Percentiles rank a stretch among this genome's conserved stretches.
These are phyloP conservation scores for Cyberlindnera japonica DNA, from an alignment of 805 yeast species.

Conservation along the genomic window DNA sequence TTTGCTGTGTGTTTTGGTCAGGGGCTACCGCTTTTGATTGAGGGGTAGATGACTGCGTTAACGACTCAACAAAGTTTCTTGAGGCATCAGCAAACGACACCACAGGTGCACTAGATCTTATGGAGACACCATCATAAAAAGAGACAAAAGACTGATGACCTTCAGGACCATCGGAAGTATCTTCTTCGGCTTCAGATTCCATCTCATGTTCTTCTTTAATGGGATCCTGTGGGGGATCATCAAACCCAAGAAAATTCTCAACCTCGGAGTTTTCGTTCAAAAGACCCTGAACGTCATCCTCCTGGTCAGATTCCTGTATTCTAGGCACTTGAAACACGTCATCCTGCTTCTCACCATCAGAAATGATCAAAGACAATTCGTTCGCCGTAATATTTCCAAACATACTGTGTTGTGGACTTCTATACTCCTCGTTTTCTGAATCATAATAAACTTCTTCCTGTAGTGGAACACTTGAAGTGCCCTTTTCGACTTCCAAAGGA, in stretches of 20 bases:
- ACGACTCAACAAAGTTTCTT: conserved; percentile 14
- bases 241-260: not conserved
- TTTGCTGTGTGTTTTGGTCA: too few relatives aligned
- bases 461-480: too few relatives aligned
- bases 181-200: not conserved
- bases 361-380: conserved; percentile 2
- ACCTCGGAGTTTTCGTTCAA: too few relatives aligned
- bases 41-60: not conserved
- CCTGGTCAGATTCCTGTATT: too few relatives aligned
- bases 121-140: conserved; percentile 12
- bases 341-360: conserved; percentile 2
- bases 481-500: too few relatives aligned
- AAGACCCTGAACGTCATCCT: not conserved
- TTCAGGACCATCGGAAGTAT: too few relatives aligned
- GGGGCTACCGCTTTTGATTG: too few relatives aligned
- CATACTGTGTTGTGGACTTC: conserved; percentile 23
- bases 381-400: conserved; percentile 21
- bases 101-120: not conserved
- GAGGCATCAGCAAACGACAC: conserved; percentile 19
- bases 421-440: conserved; percentile 23
- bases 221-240: not conserved
- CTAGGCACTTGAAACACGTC: not conserved
- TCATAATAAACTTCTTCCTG: conserved; percentile 16
- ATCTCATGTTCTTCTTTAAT: not conserved
- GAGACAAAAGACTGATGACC: conserved; percentile 19